A percentile compares a stretch with the other conserved stretches of the same genome.
Conservation (phyloP, 257 asterid genomes). For the Solanum commersonii region DNA sequence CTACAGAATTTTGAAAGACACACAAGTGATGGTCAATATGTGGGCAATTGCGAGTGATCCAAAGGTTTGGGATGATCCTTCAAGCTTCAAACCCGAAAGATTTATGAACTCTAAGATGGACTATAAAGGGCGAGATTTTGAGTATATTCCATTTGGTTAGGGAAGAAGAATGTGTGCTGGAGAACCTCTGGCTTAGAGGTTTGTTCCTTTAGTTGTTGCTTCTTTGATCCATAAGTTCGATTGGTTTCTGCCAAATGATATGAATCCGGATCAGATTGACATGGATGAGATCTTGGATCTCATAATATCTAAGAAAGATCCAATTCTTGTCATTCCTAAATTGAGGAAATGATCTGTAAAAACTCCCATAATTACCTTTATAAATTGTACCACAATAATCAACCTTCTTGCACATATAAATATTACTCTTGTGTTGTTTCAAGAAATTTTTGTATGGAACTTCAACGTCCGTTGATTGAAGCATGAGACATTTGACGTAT, state of each 20-base stretch:
- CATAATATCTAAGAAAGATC: not conserved
- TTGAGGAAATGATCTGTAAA: not conserved
- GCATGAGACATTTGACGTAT: no score
- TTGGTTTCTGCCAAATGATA: not conserved
- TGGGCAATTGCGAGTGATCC: slow-evolving; percentile 1
- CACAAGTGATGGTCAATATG: not conserved
- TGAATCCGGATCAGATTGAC: not conserved
- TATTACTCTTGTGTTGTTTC: no score
- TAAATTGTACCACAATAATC: no score
- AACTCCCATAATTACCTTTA: no score
- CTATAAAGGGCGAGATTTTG: not conserved
- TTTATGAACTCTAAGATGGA: not conserved
- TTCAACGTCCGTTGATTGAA: no score
- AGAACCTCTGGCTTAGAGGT: not conserved
- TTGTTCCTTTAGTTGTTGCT: not conserved
- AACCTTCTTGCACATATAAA: no score
- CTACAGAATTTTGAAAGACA: not conserved
- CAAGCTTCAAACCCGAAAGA: not conserved
- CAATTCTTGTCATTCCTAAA: not conserved
- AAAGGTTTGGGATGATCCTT: not conserved
- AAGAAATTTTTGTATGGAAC: no score
- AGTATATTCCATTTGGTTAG: not conserved
- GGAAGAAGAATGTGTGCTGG: slow-evolving; percentile 8
- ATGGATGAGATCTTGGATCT: not conserved
- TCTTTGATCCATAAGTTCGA: not conserved